Base-by-base conservation (phyloP, 2,329 filamentous ascomycete species). In the Didymella pomorum region DNA sequence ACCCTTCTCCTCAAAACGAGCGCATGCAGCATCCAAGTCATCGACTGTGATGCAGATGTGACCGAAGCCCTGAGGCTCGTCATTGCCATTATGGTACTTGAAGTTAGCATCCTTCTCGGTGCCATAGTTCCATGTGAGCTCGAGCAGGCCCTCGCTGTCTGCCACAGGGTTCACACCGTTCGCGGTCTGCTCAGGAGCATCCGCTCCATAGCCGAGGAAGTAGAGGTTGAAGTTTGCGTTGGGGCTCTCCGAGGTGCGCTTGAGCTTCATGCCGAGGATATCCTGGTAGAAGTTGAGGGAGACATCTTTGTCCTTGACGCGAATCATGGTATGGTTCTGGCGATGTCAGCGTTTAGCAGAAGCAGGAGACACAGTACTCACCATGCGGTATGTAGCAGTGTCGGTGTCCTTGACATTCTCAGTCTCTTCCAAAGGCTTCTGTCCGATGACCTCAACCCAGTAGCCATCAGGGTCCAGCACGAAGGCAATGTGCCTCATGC, bases 41-140 rank as follows among this genome's bases (percentile, higher is more conserved):
- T 98, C 94, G 12, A 97, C 93, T 1, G 89, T 84, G 52, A 98
- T 81, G 73, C 92, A 96, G 61, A 97, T 93, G 72, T 97, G 93
- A 0, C 94, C 93, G 66, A 97, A 98, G 0, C 95, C 95, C 76
- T 97, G 93, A 0, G 94, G 94, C 76, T 96, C 83, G 41, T 88
- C 83, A 77, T 99, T 99, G 35, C 95, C 95, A 69, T 96, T 89
- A 79, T 99, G 94, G 76, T 99, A 99, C 66, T 85, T 86, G 74
- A 97, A 95, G 64, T 81, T 81, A 56, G 88, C 86, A 63, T 98
- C 90, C 74, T 94, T 95, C 80, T 98, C 94, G 0, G 91, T 94
- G 35, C 86, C 86, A 63, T 88, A 87, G 70, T 89, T 89, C 90
- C 91, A 97, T 10, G 94, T 97, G 64, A 98, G 79, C 80, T 98